Percentiles rank a stretch among this genome's conserved stretches.
Evolutionary conservation across 1,139 yeast genomes (phyloP).

Genomic region (Citeromyces hawaiiensis): DNA sequence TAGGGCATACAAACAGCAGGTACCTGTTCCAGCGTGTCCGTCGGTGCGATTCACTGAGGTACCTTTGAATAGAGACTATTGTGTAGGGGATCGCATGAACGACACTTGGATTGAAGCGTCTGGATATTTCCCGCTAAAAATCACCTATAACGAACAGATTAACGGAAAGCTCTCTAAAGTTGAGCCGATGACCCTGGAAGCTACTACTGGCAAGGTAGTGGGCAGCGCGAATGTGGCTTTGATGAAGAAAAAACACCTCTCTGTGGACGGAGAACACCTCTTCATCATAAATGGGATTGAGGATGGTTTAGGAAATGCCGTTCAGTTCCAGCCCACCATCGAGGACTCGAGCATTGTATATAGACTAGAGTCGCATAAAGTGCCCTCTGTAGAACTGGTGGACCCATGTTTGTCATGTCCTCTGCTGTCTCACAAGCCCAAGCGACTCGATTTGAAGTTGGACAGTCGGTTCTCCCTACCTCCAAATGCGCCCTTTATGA

Average conservation of each 20-base stretch:
- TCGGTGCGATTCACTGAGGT: constrained; percentile 31
- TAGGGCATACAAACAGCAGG: constrained; percentile 48
- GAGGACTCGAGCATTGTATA: constrained; percentile 29
- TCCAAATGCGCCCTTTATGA: constrained; percentile 27
- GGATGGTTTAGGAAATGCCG: constrained; percentile 66
- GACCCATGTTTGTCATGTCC: constrained; percentile 29
- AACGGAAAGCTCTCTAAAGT: constrained; percentile 21
- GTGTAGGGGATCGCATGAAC: constrained; percentile 46
- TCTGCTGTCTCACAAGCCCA: constrained; percentile 26
- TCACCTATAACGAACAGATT: constrained; percentile 45
- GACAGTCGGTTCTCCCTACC: neutral
- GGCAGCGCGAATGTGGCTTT: neutral
- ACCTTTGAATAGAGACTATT: constrained; percentile 29
- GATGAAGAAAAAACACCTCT: constrained; percentile 24
- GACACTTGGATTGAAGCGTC: constrained; percentile 29
- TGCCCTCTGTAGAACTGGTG: constrained; percentile 32
- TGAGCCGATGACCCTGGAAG: constrained; percentile 7
- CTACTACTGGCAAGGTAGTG: constrained; percentile 2
- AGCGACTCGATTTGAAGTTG: constrained; percentile 19
- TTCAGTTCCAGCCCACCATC: constrained; percentile 29
- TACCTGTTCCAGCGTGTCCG: constrained; percentile 71
- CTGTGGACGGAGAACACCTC: constrained; percentile 43
- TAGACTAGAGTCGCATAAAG: constrained; percentile 47
- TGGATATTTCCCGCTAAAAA: constrained; percentile 68
- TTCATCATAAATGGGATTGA: constrained; percentile 54